A percentile compares a stretch with the other conserved stretches of the same genome.
These are phyloP conservation scores for Perilla frutescens DNA, from an alignment of 257 asterid species.

Conservation along the genomic window DNA sequence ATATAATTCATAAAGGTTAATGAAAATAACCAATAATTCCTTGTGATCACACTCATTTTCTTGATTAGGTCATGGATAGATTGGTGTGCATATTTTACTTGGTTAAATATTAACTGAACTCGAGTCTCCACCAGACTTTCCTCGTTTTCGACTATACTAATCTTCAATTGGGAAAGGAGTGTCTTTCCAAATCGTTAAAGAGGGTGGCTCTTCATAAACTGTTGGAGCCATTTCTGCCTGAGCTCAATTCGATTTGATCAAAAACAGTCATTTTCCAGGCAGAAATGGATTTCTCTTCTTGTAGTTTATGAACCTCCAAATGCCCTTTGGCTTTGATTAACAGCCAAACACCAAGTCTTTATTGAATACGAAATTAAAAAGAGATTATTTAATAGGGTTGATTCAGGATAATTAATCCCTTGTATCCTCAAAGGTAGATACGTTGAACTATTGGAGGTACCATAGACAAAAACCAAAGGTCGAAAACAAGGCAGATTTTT, in stretches of 20 bases:
- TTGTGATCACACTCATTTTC: not conserved
- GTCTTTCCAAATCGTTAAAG: not conserved
- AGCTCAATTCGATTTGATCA: not conserved
- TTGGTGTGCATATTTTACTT: no score
- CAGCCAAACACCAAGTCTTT: not conserved
- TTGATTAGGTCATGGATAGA: not conserved
- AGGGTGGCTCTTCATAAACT: slow-evolving; percentile 27
- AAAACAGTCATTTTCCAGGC: not conserved
- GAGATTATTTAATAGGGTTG: no score
- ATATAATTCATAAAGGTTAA: not conserved
- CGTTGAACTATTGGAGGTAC: no score
- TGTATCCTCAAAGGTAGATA: no score
- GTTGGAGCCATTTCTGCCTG: slow-evolving; percentile 11
- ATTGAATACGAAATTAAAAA: not conserved
- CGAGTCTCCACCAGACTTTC: no score
- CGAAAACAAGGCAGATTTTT: not conserved
- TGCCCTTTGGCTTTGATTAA: slow-evolving; percentile 29
- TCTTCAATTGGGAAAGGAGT: not conserved
- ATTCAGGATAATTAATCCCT: no score
- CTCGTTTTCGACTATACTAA: not conserved
- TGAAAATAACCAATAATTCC: no score
- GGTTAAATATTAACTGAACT: no score
- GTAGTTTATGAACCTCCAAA: slow-evolving; percentile 22
- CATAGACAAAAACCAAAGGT: no score
- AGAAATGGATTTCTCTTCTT: slow-evolving; percentile 3